phyloP scores from a whole-genome alignment of 2,329 filamentous ascomycete genomes.

The Shiraia bambusicola region DNA sequence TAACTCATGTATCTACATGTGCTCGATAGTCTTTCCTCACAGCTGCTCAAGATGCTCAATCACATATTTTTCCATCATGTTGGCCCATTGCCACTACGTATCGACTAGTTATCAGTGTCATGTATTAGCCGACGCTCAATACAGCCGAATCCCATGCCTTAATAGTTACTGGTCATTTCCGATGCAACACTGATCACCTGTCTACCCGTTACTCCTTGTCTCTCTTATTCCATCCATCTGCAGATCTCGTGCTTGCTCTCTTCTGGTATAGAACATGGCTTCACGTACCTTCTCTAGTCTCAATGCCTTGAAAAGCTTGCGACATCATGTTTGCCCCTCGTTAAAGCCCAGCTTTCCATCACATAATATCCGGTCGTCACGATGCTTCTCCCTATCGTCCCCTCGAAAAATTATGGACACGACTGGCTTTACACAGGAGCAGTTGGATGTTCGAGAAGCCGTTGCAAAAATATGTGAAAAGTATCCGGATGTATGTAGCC shows the following conservation, averaged over 20 bases:
- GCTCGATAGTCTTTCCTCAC: background rate
- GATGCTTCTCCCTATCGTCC: constrained; percentile 34
- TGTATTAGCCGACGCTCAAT: background rate
- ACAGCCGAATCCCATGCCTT: background rate
- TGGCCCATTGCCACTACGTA: too few species aligned
- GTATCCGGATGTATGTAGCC: constrained; percentile 62
- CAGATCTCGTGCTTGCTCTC: background rate
- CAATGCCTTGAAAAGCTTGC: background rate
- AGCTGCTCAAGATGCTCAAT: too few species aligned
- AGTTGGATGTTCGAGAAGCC: constrained; percentile 71
- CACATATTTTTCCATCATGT: too few species aligned
- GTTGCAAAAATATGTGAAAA: constrained; percentile 67
- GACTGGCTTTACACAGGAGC: constrained; percentile 70
- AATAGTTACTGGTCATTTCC: constrained; percentile 2
- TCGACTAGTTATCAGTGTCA: too few species aligned
- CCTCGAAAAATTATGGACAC: constrained; percentile 76
- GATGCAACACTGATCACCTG: constrained; percentile 3
- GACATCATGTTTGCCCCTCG: background rate
- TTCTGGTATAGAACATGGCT: background rate
- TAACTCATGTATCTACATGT: too few species aligned
- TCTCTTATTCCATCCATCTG: constrained; percentile 3
- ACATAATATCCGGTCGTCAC: constrained; percentile 2
- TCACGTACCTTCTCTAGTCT: background rate
- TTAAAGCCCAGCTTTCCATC: background rate
- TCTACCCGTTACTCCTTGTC: constrained; percentile 1